Evolutionary conservation across 192 early-diverging fungal genomes (phyloP), one percentile per base, ranked within the genome.

Genomic region (Linnemannia schmuckeri): DNA sequence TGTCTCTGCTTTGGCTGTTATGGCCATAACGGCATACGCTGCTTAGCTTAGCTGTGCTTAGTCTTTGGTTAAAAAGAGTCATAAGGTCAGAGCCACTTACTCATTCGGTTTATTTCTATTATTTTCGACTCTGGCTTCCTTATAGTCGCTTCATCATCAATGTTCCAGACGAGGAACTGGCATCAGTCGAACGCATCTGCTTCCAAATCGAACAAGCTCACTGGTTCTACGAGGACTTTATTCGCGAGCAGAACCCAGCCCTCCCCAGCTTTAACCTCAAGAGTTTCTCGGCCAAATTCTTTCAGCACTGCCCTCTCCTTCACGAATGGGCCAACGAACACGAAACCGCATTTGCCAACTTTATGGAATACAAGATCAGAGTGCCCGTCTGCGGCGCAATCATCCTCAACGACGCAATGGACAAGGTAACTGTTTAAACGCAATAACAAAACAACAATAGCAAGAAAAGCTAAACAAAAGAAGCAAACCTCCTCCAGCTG

Each of bases 151-250:
- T 99, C 91, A 98, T 99, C 78, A 97, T 99, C 89, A 99, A 99
- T 88, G 95, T 99, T 10, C 98, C 98, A 13, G 94, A 97, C 47
- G 98, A 97, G 88, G 98, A 99, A 89, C 90, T 98, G 17, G 86
- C 94, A 13, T 96, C 96, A n/a, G 93, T 99, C n/a, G 97, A 97
- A 79, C 92, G 98, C 17, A 97, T 99, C 75, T 98, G 96, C 78
- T 99, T 99, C 83, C 98, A 99, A 90, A 98, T 99, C 44, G 98
- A 99, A 87, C 97, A 97, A 88, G 98, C 98, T 13, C 97, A 98
- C 85, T 99, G 98, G 98, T 99, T 96, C 89, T 99, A 99, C 89
- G 97, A 98, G 83, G 98, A 99, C 89, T 98, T 99, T 93, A 93
- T 97, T n/a, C 93, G 98, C 74, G 96, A 97, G 82, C 87, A 94